Conservation (phyloP, 164 flowering plant species). For the Magnolia kwangsiensis region DNA sequence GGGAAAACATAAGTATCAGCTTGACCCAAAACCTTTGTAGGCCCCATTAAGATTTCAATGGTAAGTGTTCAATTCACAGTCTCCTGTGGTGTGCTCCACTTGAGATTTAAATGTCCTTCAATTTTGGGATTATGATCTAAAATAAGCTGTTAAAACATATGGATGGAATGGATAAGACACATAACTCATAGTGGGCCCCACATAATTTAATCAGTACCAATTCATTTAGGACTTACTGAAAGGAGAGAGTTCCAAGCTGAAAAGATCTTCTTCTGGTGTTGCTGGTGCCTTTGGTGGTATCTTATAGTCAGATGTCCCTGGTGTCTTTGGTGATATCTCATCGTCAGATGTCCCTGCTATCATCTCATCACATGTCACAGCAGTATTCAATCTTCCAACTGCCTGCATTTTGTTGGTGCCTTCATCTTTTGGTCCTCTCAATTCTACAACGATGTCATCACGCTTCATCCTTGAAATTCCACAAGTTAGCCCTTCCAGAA, state of each 20-base stretch:
- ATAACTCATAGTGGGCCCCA: too few species aligned
- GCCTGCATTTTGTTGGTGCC: conserved; percentile 3
- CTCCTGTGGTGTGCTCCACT: too few species aligned
- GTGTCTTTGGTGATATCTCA: neutral
- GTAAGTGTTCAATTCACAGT: too few species aligned
- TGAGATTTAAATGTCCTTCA: too few species aligned
- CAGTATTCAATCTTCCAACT: conserved; percentile 14
- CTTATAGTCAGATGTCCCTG: conserved; percentile 7
- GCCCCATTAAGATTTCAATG: too few species aligned
- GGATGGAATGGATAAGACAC: too few species aligned
- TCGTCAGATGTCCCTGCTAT: conserved; percentile 6
- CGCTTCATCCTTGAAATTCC: conserved; percentile 51
- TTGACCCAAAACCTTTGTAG: too few species aligned
- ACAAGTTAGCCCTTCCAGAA: conserved; percentile 49
- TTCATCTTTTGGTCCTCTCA: conserved; percentile 33
- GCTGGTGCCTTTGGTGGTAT: neutral
- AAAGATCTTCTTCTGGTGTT: conserved; percentile 16
- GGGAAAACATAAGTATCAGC: too few species aligned
- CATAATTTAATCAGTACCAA: too few species aligned
- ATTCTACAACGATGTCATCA: conserved; percentile 35
- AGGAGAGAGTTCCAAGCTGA: conserved; percentile 29
- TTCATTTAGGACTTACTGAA: conserved; percentile 25
- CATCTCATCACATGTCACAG: conserved; percentile 46
- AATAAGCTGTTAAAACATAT: too few species aligned
- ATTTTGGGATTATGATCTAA: too few species aligned